These are phyloP conservation scores for Fusarium verrucosum DNA, from an alignment of 2,329 filamentous ascomycete species.

Conservation along the genomic window DNA sequence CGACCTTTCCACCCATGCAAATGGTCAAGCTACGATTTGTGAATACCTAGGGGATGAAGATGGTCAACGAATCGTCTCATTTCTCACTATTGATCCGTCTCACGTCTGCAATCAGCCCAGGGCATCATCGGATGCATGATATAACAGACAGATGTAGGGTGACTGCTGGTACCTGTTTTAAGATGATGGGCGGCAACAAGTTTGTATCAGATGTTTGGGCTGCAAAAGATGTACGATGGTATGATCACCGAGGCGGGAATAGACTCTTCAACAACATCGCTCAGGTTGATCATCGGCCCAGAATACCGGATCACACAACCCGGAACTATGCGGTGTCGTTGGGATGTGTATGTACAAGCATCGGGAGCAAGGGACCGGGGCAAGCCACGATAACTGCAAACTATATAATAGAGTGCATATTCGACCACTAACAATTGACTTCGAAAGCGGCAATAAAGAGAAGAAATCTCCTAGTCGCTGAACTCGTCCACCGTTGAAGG, in stretches of 20 bases:
- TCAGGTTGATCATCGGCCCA: constrained; percentile 24
- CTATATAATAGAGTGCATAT: constrained; percentile 28
- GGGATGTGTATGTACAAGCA: not conserved
- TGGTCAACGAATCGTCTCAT: constrained; percentile 44
- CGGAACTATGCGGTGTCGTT: not conserved
- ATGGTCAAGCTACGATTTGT: constrained; percentile 36
- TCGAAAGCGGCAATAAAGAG: constrained; percentile 7
- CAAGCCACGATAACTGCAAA: constrained; percentile 17
- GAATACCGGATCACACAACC: constrained; percentile 10
- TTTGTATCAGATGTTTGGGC: not conserved
- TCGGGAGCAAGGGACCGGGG: not conserved
- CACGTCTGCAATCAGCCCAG: not conserved
- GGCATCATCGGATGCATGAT: not conserved
- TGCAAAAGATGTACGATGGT: not conserved
- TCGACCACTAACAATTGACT: constrained; percentile 12
- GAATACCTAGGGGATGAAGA: constrained; percentile 46
- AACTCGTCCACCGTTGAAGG: not conserved
- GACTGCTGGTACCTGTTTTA: not conserved
- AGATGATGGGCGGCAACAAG: constrained; percentile 9
- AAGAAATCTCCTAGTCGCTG: not conserved
- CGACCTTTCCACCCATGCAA: constrained; percentile 25
- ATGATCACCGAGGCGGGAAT: constrained; percentile 5
- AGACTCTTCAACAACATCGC: constrained; percentile 4
- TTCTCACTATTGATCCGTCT: constrained; percentile 42
- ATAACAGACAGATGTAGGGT: constrained; percentile 5